Evolutionary conservation across 345 rosid genomes (phyloP).

Genomic region (Arabidopsis arenosa): DNA sequence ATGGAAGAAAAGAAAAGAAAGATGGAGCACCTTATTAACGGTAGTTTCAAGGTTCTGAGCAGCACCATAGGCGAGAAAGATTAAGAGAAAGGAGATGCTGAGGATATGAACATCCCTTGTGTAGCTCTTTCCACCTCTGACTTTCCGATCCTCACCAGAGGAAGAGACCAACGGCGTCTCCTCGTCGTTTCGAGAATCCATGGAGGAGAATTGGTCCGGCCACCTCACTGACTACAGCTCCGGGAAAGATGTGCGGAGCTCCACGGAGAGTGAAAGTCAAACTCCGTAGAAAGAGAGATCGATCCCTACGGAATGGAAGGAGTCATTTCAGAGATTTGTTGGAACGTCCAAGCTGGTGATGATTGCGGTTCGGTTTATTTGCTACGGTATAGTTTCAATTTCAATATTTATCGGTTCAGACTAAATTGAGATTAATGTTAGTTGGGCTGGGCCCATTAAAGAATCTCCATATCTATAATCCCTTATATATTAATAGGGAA

Average conservation of each 20-base stretch:
- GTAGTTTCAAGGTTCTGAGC: constrained; percentile 95
- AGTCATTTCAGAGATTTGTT: background rate
- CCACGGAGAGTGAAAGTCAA: constrained; percentile 50
- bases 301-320: background rate
- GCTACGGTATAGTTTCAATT: background rate
- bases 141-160: constrained; percentile 43
- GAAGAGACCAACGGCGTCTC: constrained; percentile 65
- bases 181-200: constrained; percentile 60
- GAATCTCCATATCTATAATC: too few relatives aligned
- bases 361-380: constrained; percentile 5
- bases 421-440: background rate
- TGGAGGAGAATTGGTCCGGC: constrained; percentile 23
- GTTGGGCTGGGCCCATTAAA: constrained; percentile 1
- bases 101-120: constrained; percentile 77
- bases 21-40: constrained; percentile 59
- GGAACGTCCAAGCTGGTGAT: background rate
- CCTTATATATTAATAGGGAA: too few relatives aligned
- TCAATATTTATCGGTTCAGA: background rate
- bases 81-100: constrained; percentile 74
- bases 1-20: background rate
- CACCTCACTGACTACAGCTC: constrained; percentile 14
- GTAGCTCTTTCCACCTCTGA: constrained; percentile 48
- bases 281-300: background rate
- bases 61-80: constrained; percentile 90
- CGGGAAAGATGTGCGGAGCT: constrained; percentile 28